Evolutionary conservation across 305 asterid species (phyloP).

Genomic region (Fraxinus angustifolia): DNA sequence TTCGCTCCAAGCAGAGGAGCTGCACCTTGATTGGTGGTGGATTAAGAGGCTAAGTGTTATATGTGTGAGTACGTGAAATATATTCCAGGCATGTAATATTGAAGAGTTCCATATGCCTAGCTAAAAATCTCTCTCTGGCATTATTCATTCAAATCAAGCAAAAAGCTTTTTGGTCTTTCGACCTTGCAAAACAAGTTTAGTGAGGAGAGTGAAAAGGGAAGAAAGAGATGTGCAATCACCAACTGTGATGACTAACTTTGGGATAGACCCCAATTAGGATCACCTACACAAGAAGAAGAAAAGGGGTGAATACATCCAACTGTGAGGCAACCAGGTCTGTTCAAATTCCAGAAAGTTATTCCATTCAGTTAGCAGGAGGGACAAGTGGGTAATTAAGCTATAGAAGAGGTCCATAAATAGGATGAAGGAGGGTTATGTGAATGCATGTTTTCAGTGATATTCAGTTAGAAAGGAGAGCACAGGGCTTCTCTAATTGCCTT

Average conservation of each 20-base stretch:
- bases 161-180: background rate
- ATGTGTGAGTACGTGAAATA: background rate
- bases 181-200: background rate
- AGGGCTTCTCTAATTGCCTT: background rate
- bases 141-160: background rate
- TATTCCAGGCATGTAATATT: background rate
- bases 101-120: background rate
- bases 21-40: background rate
- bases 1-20: background rate
- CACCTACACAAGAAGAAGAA: background rate
- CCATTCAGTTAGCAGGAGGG: background rate
- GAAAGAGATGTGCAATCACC: background rate
- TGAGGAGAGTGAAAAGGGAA: background rate
- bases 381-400: background rate
- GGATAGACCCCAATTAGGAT: background rate
- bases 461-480: background rate
- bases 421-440: background rate
- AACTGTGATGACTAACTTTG: background rate
- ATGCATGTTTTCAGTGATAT: background rate
- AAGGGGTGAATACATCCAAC: background rate
- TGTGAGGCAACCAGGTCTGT: background rate
- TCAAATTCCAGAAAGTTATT: background rate
- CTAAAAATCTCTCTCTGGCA: background rate
- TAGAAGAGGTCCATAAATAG: background rate
- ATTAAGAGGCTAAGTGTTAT: background rate